Conservation (phyloP, 176 grass and related monocot species). For the Lolium rigidum region DNA sequence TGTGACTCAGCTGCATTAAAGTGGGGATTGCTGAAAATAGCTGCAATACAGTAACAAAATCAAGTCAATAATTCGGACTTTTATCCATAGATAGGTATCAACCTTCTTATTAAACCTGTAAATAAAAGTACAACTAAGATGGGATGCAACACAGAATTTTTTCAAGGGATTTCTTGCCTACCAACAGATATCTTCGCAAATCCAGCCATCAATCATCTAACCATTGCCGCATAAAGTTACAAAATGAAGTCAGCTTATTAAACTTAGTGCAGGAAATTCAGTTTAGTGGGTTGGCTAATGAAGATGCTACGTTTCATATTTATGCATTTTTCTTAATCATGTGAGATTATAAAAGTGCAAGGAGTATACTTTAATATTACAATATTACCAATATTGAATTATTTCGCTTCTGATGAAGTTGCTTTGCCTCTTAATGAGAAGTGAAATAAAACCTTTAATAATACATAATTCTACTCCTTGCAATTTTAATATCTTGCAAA, state of each 20-base stretch:
- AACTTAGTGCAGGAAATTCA: neutral
- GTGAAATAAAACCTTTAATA: conserved; percentile 3
- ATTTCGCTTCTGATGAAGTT: neutral
- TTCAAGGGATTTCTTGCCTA: neutral
- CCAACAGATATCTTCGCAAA: neutral
- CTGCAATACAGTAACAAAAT: neutral
- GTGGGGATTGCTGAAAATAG: neutral
- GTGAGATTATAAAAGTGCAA: neutral
- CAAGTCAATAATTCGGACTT: neutral
- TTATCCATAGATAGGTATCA: neutral
- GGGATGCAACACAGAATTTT: neutral
- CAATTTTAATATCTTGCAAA: neutral
- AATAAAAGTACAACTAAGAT: neutral
- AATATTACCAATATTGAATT: neutral
- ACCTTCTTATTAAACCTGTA: neutral
- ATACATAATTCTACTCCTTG: conserved; percentile 11
- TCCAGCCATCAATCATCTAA: neutral
- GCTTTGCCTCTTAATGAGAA: neutral
- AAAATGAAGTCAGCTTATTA: neutral
- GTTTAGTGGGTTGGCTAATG: conserved; percentile 12
- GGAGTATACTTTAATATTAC: neutral
- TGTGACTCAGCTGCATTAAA: conserved; percentile 32
- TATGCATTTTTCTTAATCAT: conserved; percentile 1
- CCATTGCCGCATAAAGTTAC: neutral
- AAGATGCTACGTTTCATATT: conserved; percentile 21